Conservation (phyloP, 2,329 filamentous ascomycete species). For the Sordariomycetes sp. region DNA sequence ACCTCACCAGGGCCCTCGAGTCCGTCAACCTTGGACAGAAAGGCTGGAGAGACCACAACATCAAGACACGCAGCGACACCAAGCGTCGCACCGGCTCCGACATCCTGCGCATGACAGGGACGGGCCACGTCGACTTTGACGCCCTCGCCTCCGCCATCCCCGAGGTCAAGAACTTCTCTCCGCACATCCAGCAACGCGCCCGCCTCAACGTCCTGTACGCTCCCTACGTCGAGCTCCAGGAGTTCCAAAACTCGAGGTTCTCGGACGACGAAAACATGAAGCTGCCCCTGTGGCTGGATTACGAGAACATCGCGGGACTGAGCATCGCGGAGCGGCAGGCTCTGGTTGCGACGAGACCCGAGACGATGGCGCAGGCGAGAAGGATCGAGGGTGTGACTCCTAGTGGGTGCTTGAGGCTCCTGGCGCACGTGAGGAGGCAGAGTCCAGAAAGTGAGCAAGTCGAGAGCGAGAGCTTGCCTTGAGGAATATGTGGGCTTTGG, state of each 20-base stretch:
- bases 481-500: too few species aligned
- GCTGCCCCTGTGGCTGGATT: constrained; percentile 69
- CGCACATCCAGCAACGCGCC: constrained; percentile 58
- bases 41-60: constrained; percentile 62
- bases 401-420: constrained; percentile 47
- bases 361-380: constrained; percentile 81
- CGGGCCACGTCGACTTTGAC: constrained; percentile 48
- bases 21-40: constrained; percentile 47
- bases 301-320: constrained; percentile 62
- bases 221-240: constrained; percentile 73
- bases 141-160: constrained; percentile 51
- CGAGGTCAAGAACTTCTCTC: constrained; percentile 41
- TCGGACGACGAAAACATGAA: constrained; percentile 66
- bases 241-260: constrained; percentile 55
- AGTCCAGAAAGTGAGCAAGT: too few species aligned
- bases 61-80: constrained; percentile 58
- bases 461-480: too few species aligned
- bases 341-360: constrained; percentile 62
- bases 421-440: constrained; percentile 61
- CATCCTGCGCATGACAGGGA: constrained; percentile 65
- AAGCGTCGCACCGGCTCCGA: constrained; percentile 66
- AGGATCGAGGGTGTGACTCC: constrained; percentile 74
- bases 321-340: constrained; percentile 70
- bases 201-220: constrained; percentile 78
- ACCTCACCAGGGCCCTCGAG: constrained; percentile 53